phyloP scores from a whole-genome alignment of 2,329 filamentous ascomycete genomes.

The Fusarium graminum region DNA sequence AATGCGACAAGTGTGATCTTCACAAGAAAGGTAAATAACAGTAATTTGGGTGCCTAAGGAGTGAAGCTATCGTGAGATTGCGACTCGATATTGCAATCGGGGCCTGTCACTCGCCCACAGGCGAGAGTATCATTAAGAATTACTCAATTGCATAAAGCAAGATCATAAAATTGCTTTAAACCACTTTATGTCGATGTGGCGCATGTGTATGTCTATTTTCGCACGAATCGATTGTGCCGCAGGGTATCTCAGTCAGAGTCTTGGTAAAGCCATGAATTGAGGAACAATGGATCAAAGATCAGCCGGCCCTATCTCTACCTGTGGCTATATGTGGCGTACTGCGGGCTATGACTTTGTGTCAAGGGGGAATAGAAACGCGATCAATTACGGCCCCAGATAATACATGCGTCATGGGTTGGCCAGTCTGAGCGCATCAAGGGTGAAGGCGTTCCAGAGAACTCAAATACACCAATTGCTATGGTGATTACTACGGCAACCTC shows the following conservation, averaged over 20 bases:
- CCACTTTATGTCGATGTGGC: not conserved
- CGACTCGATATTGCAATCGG: not conserved
- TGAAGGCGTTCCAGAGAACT: not conserved
- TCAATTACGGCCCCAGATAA: not conserved
- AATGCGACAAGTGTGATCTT: conserved; percentile 5
- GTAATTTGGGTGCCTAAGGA: not conserved
- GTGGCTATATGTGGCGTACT: conserved; percentile 19
- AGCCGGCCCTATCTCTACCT: not conserved
- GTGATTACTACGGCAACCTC: conserved; percentile 4
- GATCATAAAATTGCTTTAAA: accelerated
- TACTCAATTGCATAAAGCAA: not conserved
- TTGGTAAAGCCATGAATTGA: not conserved
- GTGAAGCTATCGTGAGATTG: not conserved
- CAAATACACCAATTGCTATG: not conserved
- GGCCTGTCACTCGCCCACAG: not conserved
- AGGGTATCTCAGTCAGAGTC: conserved; percentile 13
- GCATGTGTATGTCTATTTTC: not conserved
- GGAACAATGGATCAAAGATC: not conserved
- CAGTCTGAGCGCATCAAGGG: not conserved
- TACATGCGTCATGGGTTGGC: not conserved
- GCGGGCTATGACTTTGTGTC: not conserved
- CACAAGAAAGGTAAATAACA: not conserved
- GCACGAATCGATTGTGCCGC: not conserved
- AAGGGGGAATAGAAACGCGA: conserved; percentile 12
- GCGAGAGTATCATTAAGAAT: not conserved